Evolutionary conservation across 2,329 filamentous ascomycete species (phyloP).

Genomic region (Trichoderma koningii): DNA sequence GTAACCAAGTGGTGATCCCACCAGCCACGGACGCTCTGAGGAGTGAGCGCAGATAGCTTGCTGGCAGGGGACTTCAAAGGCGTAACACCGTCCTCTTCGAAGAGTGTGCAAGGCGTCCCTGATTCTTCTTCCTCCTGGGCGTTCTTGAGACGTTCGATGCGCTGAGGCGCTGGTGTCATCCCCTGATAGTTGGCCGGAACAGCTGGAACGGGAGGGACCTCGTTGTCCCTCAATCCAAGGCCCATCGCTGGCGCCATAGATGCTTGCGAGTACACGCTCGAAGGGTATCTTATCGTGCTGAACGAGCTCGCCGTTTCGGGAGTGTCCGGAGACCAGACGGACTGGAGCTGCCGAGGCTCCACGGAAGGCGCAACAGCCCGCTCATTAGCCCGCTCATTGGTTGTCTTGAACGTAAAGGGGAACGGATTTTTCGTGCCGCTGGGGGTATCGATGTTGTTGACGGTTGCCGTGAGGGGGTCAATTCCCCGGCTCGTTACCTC

Average conservation of each 20-base stretch:
- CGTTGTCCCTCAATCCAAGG: slow-evolving; percentile 30
- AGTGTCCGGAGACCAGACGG: slow-evolving; percentile 64
- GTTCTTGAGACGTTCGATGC: slow-evolving; percentile 36
- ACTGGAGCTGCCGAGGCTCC: slow-evolving; percentile 43
- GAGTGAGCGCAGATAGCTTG: slow-evolving; percentile 42
- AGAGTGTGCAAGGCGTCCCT: slow-evolving; percentile 64
- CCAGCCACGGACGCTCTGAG: slow-evolving; percentile 63
- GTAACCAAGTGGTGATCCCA: slow-evolving; percentile 77
- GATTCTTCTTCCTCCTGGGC: slow-evolving; percentile 52
- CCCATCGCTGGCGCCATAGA: slow-evolving; percentile 41
- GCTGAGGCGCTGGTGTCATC: slow-evolving; percentile 37
- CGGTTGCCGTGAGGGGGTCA: slow-evolving; percentile 53
- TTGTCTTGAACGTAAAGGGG: slow-evolving; percentile 9
- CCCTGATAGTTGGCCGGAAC: slow-evolving; percentile 52
- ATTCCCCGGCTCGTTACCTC: slow-evolving; percentile 37
- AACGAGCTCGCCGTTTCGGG: slow-evolving; percentile 52
- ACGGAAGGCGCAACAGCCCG: slow-evolving; percentile 13
- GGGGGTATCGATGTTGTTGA: slow-evolving; percentile 41
- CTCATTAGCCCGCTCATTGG: slow-evolving; percentile 27
- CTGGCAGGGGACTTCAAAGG: slow-evolving; percentile 44
- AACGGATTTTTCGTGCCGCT: slow-evolving; percentile 15
- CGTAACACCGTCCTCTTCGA: slow-evolving; percentile 66
- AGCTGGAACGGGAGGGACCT: slow-evolving; percentile 62
- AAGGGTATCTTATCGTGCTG: slow-evolving; percentile 49
- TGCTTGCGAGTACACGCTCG: slow-evolving; percentile 64